Evolutionary conservation across 2,329 filamentous ascomycete species (phyloP).

Genomic region (Diaporthe vexans): DNA sequence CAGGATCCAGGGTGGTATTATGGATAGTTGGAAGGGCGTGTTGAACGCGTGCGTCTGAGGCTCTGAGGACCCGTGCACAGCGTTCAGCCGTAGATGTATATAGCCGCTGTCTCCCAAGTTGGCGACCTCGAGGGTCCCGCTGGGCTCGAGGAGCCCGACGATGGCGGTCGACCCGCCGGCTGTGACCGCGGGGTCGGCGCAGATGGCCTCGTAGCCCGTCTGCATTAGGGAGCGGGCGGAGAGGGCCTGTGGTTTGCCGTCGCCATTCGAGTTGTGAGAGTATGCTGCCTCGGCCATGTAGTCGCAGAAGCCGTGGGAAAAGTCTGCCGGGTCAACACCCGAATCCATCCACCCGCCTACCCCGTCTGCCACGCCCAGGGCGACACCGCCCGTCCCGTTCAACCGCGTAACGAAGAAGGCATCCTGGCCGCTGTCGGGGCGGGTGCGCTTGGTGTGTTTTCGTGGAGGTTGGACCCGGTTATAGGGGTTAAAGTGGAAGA

Average conservation of each 20-base stretch:
- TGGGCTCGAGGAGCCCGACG: constrained; percentile 80
- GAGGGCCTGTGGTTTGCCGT: constrained; percentile 49
- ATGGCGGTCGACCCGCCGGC: constrained; percentile 95
- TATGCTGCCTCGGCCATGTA: constrained; percentile 88
- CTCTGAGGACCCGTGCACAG: constrained; percentile 84
- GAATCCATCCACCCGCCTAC: constrained; percentile 96
- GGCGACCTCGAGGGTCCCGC: constrained; percentile 86
- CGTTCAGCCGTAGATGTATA: constrained; percentile 86
- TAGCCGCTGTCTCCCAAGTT: constrained; percentile 98
- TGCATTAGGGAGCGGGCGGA: constrained; percentile 82
- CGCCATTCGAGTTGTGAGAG: constrained; percentile 57
- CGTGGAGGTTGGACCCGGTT: constrained; percentile 68
- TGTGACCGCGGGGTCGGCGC: constrained; percentile 77
- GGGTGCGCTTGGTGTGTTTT: constrained; percentile 67
- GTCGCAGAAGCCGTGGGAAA: constrained; percentile 92
- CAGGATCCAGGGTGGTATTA: constrained; percentile 85
- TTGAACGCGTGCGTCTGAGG: constrained; percentile 98
- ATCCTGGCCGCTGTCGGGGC: constrained; percentile 90
- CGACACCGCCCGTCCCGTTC: constrained; percentile 78
- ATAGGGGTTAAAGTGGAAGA: constrained; percentile 80
- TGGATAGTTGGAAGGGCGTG: constrained; percentile 93
- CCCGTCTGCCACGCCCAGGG: constrained; percentile 92
- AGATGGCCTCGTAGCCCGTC: constrained; percentile 85
- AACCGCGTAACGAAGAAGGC: constrained; percentile 92
- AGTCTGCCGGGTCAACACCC: constrained; percentile 93